A percentile compares a stretch with the other conserved stretches of the same genome.
Evolutionary conservation across 2,329 filamentous ascomycete genomes (phyloP).

Genomic region (Penicillium aurantiogriseum): DNA sequence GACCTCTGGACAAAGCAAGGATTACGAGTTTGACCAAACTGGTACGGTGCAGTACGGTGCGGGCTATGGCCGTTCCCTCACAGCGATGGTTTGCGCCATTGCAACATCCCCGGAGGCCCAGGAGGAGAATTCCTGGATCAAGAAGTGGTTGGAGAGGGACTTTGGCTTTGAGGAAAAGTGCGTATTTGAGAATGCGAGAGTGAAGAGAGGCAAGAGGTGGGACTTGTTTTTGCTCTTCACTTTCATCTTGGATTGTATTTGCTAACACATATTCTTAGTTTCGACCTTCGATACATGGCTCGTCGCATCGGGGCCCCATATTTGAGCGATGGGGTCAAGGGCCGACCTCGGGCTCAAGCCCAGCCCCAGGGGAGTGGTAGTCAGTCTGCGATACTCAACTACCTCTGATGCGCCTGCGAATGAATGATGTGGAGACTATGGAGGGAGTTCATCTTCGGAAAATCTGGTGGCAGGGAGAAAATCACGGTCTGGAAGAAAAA

Average conservation of each 20-base stretch:
- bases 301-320: neutral
- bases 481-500: neutral
- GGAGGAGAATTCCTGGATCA: neutral
- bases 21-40: conserved; percentile 1
- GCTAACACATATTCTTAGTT: conserved; percentile 1
- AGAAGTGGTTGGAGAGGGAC: conserved; percentile 3
- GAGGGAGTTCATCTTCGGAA: neutral
- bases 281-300: conserved; percentile 1
- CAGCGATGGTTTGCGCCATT: neutral
- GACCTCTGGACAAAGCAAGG: conserved; percentile 30
- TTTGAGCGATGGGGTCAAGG: neutral
- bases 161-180: conserved; percentile 3
- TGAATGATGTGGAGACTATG: neutral
- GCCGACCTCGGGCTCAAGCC: neutral
- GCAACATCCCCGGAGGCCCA: neutral
- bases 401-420: neutral
- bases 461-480: neutral
- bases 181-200: neutral
- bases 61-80: neutral
- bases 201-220: neutral
- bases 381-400: neutral
- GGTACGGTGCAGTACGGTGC: conserved; percentile 4
- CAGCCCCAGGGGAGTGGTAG: neutral
- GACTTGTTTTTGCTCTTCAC: too few species aligned
- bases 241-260: neutral